phyloP scores from a whole-genome alignment of 129 eudicot species.

The Chrysanthemum makinoi region DNA sequence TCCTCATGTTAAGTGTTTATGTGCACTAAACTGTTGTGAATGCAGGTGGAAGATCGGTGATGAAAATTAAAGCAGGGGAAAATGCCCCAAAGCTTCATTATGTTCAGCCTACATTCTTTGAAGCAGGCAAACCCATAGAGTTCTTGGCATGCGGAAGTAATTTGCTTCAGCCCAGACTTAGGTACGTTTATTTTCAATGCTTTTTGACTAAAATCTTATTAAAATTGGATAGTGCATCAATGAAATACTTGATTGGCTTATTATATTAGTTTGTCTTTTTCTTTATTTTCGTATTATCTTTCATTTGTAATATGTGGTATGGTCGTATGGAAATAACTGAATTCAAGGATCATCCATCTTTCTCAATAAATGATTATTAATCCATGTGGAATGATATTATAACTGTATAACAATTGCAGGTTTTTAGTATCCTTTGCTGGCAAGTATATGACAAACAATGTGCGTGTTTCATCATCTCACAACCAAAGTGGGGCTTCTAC shows the following conservation, averaged over 20 bases:
- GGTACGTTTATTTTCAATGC: slow-evolving; percentile 39
- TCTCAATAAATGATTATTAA: not conserved
- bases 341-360: slow-evolving; percentile 12
- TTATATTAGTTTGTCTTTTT: not conserved
- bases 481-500: slow-evolving; percentile 28
- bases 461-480: slow-evolving; percentile 39
- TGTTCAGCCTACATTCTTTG: slow-evolving; percentile 76
- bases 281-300: not conserved
- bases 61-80: slow-evolving; percentile 43
- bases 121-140: slow-evolving; percentile 92
- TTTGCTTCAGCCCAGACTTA: slow-evolving; percentile 77
- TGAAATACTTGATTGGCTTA: not conserved
- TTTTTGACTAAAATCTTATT: slow-evolving; percentile 10
- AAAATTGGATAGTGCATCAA: slow-evolving; percentile 1
- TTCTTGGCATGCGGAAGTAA: slow-evolving; percentile 89
- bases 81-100: slow-evolving; percentile 78
- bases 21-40: slow-evolving; percentile 21
- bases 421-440: slow-evolving; percentile 84
- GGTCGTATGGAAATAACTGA: slow-evolving; percentile 5
- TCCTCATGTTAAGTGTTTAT: slow-evolving; percentile 2
- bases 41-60: slow-evolving; percentile 70
- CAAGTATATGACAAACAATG: slow-evolving; percentile 53
- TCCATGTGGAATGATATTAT: slow-evolving; percentile 1
- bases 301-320: slow-evolving; percentile 2
- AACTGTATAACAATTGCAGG: slow-evolving; percentile 42